Evolutionary conservation across 768 basidiomycete genomes (phyloP), one percentile per base, ranked within the genome.

Genomic region (Xanthoconium stramineum): DNA sequence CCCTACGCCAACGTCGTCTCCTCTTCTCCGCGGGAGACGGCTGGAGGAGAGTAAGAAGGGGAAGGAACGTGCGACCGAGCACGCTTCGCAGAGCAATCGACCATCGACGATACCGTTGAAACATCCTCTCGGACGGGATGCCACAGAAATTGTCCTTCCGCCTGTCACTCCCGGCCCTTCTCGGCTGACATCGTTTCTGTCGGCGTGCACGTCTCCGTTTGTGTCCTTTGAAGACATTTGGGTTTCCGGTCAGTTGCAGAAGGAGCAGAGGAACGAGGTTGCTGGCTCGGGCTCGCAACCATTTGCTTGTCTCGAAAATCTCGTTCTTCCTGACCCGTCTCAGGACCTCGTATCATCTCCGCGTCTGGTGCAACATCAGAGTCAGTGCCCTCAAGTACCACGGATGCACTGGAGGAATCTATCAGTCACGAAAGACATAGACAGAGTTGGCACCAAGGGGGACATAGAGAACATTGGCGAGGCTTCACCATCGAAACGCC

Each of bases 1-100:
- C 17, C 65, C 57, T 28, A 72, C 65, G n/a, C 69, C 71, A 7
- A 53, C 50, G 9, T 65, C 69, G 7, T 70, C 69, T 4, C 70
- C 67, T 32, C 44, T 53, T 15, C 32, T 43, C 6, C 35, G 15
- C 9, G 24, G 8, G 28, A 53, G 39, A 17, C 40, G 10, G 6
- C 14, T 59, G 3, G 45, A 47, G 15, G 32, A n/a, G 7, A 45
- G 42, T 32, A 35, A 20, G 3, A 56, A 60, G 35, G 57, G 55
- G 5, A 58, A 60, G 47, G 57, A 39, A 4, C 37, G 19, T 20
- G 57, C 40, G 7, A 47, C 49, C 13, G 56, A 61, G 17, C 14
- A 53, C 2, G 28, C 40, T 12, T 57, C 17, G 13, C 56, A 50
- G 19, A 28, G 17, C 19, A 15, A 37, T n/a, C 13, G 14, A 36